Evolutionary conservation across 2,329 filamentous ascomycete species (phyloP).

Genomic region (Karstenula rhodostoma): DNA sequence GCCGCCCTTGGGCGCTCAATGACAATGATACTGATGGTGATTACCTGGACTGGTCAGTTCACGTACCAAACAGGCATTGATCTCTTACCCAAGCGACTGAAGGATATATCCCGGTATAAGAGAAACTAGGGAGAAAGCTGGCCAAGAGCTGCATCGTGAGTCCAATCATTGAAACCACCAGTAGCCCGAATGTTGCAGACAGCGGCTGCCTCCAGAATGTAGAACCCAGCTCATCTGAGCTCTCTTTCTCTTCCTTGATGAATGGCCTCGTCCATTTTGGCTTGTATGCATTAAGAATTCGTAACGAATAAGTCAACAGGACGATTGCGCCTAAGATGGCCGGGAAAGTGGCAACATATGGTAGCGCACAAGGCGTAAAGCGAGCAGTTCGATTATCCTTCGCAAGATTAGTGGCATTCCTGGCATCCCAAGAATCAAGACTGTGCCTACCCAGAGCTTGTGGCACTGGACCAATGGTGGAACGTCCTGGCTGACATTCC

Average conservation of each 20-base stretch:
- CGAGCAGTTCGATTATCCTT: slow-evolving; percentile 48
- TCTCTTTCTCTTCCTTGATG: slow-evolving; percentile 47
- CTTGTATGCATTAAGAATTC: slow-evolving; percentile 43
- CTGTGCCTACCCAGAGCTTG: slow-evolving; percentile 35
- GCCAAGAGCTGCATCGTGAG: slow-evolving; percentile 36
- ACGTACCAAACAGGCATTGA: background rate
- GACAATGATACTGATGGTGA: slow-evolving; percentile 46
- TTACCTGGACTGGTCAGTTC: slow-evolving; percentile 42
- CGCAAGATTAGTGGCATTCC: slow-evolving; percentile 19
- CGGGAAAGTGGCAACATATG: slow-evolving; percentile 50
- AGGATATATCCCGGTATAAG: slow-evolving; percentile 35
- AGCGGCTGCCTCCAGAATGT: slow-evolving; percentile 37
- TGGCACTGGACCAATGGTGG: slow-evolving; percentile 36
- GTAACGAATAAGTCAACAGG: slow-evolving; percentile 47
- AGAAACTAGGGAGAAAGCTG: slow-evolving; percentile 29
- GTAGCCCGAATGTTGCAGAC: slow-evolving; percentile 33
- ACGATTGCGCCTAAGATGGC: slow-evolving; percentile 47
- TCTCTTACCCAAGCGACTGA: slow-evolving; percentile 45
- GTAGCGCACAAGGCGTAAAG: slow-evolving; percentile 53
- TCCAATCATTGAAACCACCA: slow-evolving; percentile 36
- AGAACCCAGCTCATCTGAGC: slow-evolving; percentile 41
- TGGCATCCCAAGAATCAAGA: background rate
- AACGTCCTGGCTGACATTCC: slow-evolving; percentile 18
- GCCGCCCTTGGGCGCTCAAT: slow-evolving; percentile 53
- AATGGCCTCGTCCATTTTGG: slow-evolving; percentile 63